These are phyloP conservation scores for Leucocoprinus leucothites DNA, from an alignment of 768 basidiomycete species.

Conservation along the genomic window DNA sequence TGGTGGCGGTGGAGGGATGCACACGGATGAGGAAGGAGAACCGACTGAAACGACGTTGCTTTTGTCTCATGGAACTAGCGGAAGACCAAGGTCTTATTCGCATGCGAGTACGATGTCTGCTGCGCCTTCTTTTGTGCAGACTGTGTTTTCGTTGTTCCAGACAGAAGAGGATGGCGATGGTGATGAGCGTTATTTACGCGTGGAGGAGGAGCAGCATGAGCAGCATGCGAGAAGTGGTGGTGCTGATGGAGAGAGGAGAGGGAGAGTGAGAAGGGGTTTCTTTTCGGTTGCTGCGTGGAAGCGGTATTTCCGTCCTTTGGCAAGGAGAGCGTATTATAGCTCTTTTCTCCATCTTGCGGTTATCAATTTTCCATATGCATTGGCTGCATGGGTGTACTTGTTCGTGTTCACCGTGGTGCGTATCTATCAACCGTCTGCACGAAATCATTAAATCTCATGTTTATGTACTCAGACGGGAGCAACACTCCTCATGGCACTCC, in stretches of 20 bases:
- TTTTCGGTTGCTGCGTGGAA: constrained; percentile 39
- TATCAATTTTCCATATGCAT: constrained; percentile 76
- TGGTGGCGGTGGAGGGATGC: not conserved
- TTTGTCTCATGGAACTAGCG: constrained; percentile 27
- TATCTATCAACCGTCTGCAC: constrained; percentile 14
- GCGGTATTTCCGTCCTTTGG: constrained; percentile 65
- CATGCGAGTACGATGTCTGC: constrained; percentile 52
- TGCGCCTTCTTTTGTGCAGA: constrained; percentile 67
- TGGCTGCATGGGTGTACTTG: constrained; percentile 75
- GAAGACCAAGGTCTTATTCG: constrained; percentile 55
- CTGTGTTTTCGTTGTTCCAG: constrained; percentile 65
- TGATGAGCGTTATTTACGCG: constrained; percentile 6
- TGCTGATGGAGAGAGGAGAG: not conserved
- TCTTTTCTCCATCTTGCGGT: constrained; percentile 67
- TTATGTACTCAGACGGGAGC: constrained; percentile 58
- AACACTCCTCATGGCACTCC: constrained; percentile 74
- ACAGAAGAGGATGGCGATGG: constrained; percentile 39
- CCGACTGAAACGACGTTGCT: constrained; percentile 50
- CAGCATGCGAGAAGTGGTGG: not conserved
- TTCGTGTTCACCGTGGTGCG: constrained; percentile 80
- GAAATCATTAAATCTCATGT: not conserved
- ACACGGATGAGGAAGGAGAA: constrained; percentile 24
- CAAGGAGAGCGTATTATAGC: constrained; percentile 53
- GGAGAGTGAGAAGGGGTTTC: constrained; percentile 17
- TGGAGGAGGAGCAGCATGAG: constrained; percentile 8